Percentiles rank a stretch among this genome's conserved stretches.
phyloP scores from a whole-genome alignment of 352 stramenopile species.

The Phytophthora macrochlamydospora region DNA sequence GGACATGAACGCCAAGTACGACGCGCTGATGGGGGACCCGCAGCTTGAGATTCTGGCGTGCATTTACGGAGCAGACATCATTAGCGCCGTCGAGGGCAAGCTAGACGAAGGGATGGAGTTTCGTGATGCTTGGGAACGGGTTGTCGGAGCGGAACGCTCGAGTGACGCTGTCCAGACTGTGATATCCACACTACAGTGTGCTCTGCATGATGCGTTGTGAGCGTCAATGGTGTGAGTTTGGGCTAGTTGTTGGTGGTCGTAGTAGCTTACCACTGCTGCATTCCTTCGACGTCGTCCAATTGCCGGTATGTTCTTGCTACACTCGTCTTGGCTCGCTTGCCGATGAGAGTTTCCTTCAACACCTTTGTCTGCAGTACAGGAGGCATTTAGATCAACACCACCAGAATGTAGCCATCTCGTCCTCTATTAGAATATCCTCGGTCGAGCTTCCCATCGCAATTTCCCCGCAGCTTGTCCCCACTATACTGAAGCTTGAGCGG shows the following conservation, averaged over 20 bases:
- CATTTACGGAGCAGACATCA: constrained; percentile 48
- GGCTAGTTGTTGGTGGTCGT: too few species aligned
- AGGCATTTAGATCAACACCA: too few species aligned
- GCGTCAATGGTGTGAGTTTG: too few species aligned
- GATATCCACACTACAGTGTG: too few species aligned
- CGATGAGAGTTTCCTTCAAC: too few species aligned
- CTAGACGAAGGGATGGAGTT: constrained; percentile 42
- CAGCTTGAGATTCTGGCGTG: constrained; percentile 57
- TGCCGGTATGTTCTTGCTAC: too few species aligned
- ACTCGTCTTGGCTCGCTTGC: too few species aligned
- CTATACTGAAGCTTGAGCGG: constrained; percentile 14
- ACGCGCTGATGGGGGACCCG: constrained; percentile 37
- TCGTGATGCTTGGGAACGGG: constrained; percentile 38
- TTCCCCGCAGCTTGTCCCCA: constrained; percentile 22
- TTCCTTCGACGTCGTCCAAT: too few species aligned
- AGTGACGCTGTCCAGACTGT: too few species aligned
- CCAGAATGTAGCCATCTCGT: not conserved
- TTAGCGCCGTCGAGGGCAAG: constrained; percentile 33
- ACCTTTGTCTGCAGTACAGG: too few species aligned
- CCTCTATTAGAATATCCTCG: not conserved
- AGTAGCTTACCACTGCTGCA: too few species aligned
- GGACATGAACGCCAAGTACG: constrained; percentile 40
- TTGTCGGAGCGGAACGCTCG: constrained; percentile 14
- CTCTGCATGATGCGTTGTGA: too few species aligned
- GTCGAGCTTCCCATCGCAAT: not conserved